Evolutionary conservation across 2,329 filamentous ascomycete species (phyloP), one percentile per base, ranked within the genome.

Genomic region (Cyclaneusma minus): DNA sequence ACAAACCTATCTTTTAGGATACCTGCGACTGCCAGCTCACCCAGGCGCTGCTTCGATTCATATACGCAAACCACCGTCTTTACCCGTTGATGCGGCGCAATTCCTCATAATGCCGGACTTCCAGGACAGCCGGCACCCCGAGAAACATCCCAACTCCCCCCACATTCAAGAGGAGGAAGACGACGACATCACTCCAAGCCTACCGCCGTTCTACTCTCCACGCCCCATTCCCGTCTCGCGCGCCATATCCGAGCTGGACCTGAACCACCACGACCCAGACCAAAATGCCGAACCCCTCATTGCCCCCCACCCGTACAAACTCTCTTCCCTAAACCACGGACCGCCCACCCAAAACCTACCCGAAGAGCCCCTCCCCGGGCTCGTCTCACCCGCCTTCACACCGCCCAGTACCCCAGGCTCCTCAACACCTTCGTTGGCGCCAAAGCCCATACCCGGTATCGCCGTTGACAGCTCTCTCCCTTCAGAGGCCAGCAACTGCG

Each of bases 361-460:
- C 18, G 18, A 29, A 35, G 29, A 27, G 27, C 22, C 29, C 34
- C 33, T 49, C 13, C 45, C 45, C 4, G 45, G 34, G 4, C 71
- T 89, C 24, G 74, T 94, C 35, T 94, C 87, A 49, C 81, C 80
- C 26, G 79, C 79, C 37, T 93, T 83, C 52, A 84, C 74, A 5
- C 79, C 80, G 9, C 76, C 77, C 16, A 56, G 62, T 6, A 76
- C 71, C 0, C 70, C 71, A 0, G 70, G 69, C 4, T 60, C 60
- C 5, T 52, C 60, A 14, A 74, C 68, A 2, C 66, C 65, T 3
- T 50, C 42, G 21, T 40, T 29, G 35, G 14, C 20, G 6, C 32
- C 31, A 5, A 37, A 27, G 13, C 36, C 29, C 6, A 48, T 66
- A 8, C 65, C 59, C 24, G 56, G 64, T 32, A 58, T 71, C 6